These are phyloP conservation scores for Stereum hirsutum DNA, from an alignment of 1,284 basidiomycete species.

Conservation along the genomic window DNA sequence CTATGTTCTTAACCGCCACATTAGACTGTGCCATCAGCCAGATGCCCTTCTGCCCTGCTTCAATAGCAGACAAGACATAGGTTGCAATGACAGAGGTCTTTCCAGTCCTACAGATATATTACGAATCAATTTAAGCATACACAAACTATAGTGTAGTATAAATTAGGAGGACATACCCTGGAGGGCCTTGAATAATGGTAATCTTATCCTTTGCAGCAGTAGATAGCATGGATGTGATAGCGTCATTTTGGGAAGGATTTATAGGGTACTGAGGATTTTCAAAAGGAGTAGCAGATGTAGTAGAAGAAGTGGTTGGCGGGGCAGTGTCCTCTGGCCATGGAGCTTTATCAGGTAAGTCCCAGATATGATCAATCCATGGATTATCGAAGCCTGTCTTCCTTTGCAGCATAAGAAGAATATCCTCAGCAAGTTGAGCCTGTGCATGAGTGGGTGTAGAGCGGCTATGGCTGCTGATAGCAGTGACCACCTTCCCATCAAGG, in stretches of 20 bases:
- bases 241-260: slow-evolving; percentile 45
- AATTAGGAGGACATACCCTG: no score
- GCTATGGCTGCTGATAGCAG: slow-evolving; percentile 29
- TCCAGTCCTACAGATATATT: no score
- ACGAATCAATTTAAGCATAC: no score
- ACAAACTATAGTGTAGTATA: no score
- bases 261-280: no score
- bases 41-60: slow-evolving; percentile 34
- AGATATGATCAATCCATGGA: slow-evolving; percentile 46
- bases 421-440: slow-evolving; percentile 32
- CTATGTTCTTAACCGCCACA: slow-evolving; percentile 64
- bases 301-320: neutral
- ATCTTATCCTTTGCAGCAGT: slow-evolving; percentile 25
- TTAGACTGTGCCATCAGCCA: slow-evolving; percentile 70
- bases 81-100: slow-evolving; percentile 61
- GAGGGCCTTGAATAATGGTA: slow-evolving; percentile 49
- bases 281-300: slow-evolving; percentile 4
- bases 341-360: slow-evolving; percentile 11
- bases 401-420: slow-evolving; percentile 42
- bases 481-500: slow-evolving; percentile 18
- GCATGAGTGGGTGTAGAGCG: slow-evolving; percentile 43
- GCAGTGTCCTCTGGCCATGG: slow-evolving; percentile 18
- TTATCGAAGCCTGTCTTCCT: slow-evolving; percentile 33
- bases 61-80: slow-evolving; percentile 31
- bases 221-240: slow-evolving; percentile 45